phyloP scores from a whole-genome alignment of 257 asterid genomes.

The Solanum appendiculatum region DNA sequence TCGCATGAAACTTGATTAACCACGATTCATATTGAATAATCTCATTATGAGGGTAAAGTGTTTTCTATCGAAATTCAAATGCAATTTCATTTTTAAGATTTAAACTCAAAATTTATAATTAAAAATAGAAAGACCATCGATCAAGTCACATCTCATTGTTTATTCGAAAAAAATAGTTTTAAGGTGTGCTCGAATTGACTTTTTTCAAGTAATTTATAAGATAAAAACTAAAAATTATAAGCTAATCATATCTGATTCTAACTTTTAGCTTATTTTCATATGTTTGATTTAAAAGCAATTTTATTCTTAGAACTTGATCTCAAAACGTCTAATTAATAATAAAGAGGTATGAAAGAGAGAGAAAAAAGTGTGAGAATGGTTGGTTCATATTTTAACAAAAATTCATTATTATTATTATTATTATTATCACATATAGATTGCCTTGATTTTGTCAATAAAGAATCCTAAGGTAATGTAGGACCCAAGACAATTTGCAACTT shows the following conservation, averaged over 20 bases:
- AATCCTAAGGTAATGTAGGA: background rate
- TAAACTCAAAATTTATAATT: fast-evolving
- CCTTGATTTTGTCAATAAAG: background rate
- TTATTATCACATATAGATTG: background rate
- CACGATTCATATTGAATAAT: fast-evolving
- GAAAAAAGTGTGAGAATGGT: background rate
- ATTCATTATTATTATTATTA: background rate
- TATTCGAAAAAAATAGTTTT: too few species aligned
- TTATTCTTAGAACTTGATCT: background rate
- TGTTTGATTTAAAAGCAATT: too few species aligned
- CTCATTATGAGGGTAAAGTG: background rate
- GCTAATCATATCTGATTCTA: too few species aligned
- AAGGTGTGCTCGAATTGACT: too few species aligned
- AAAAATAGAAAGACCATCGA: too few species aligned
- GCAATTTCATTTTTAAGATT: background rate
- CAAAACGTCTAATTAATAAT: background rate
- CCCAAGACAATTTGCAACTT: background rate
- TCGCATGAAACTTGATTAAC: fast-evolving
- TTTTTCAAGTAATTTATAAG: too few species aligned
- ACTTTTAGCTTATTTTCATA: too few species aligned
- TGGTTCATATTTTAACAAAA: background rate
- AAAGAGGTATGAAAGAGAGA: background rate
- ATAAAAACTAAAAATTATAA: too few species aligned
- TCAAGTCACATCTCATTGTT: too few species aligned
- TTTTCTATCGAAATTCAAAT: fast-evolving